Evolutionary conservation across 495 filamentous ascomycete species (phyloP).

Genomic region (Articulospora tetracladia): DNA sequence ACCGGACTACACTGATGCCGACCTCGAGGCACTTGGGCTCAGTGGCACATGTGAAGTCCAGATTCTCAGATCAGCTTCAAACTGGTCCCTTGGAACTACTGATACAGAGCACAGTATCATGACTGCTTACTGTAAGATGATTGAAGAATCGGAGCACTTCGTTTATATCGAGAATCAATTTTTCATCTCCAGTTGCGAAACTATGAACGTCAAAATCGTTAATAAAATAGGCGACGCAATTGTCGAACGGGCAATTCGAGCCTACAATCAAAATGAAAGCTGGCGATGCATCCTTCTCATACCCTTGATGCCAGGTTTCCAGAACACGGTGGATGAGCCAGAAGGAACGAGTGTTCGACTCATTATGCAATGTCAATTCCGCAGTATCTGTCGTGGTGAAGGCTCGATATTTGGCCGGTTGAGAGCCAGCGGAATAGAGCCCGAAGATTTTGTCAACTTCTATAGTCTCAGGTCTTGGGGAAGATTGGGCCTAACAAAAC

Average conservation of each 20-base stretch:
- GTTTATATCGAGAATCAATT: constrained; percentile 99
- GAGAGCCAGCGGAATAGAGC: constrained; percentile 79
- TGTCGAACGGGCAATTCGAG: constrained; percentile 84
- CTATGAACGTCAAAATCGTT: constrained; percentile 79
- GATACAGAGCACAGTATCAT: constrained; percentile 92
- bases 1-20: constrained; percentile 80
- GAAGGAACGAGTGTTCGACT: constrained; percentile 91
- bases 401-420: constrained; percentile 89
- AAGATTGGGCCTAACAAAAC: constrained; percentile 79
- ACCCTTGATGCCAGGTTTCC: constrained; percentile 95
- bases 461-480: constrained; percentile 93
- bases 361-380: constrained; percentile 97
- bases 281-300: constrained; percentile 96
- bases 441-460: constrained; percentile 95
- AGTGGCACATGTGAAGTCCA: constrained; percentile 95
- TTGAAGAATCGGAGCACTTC: constrained; percentile 92
- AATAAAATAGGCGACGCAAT: constrained; percentile 95
- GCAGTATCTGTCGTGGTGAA: constrained; percentile 93
- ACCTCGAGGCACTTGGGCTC: constrained; percentile 83
- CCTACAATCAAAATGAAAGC: constrained; percentile 76
- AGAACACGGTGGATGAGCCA: constrained; percentile 90
- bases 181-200: constrained; percentile 91
- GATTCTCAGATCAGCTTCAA: constrained; percentile 82
- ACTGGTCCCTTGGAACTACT: constrained; percentile 89
- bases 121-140: constrained; percentile 91